Conservation (phyloP, 2,329 filamentous ascomycete genomes). For the Cladobotryum protrusum region DNA sequence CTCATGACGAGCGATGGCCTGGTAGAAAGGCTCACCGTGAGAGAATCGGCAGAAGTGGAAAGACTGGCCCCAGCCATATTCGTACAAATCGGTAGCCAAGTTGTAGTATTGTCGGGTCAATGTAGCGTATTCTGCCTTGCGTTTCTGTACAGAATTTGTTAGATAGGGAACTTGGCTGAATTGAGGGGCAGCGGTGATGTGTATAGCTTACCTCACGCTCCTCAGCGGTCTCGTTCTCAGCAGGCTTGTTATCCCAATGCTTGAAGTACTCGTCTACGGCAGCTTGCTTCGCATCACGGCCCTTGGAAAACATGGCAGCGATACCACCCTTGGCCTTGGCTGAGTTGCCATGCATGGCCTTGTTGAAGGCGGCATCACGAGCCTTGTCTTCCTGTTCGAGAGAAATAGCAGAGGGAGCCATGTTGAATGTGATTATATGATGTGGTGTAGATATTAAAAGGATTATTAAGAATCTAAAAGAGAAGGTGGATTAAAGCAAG, state of each 20-base stretch:
- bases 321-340: conserved; percentile 66
- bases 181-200: too few species aligned
- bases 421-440: conserved; percentile 6
- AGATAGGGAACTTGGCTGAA: conserved; percentile 47
- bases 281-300: conserved; percentile 65
- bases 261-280: conserved; percentile 93
- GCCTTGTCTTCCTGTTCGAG: conserved; percentile 58
- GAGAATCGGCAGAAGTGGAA: conserved; percentile 97
- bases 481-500: background rate
- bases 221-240: conserved; percentile 51
- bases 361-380: conserved; percentile 87
- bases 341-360: conserved; percentile 73
- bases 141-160: conserved; percentile 47
- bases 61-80: conserved; percentile 86
- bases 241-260: conserved; percentile 86
- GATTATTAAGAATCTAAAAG: background rate
- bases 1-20: conserved; percentile 88
- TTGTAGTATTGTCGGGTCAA: conserved; percentile 96
- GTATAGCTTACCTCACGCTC: conserved; percentile 10
- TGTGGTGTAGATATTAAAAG: background rate
- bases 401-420: conserved; percentile 1
- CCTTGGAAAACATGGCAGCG: conserved; percentile 79
- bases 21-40: conserved; percentile 73
- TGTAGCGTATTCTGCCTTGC: conserved; percentile 84
- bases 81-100: conserved; percentile 83